Evolutionary conservation across 2,329 filamentous ascomycete genomes (phyloP).

Genomic region (Alternaria sp.): DNA sequence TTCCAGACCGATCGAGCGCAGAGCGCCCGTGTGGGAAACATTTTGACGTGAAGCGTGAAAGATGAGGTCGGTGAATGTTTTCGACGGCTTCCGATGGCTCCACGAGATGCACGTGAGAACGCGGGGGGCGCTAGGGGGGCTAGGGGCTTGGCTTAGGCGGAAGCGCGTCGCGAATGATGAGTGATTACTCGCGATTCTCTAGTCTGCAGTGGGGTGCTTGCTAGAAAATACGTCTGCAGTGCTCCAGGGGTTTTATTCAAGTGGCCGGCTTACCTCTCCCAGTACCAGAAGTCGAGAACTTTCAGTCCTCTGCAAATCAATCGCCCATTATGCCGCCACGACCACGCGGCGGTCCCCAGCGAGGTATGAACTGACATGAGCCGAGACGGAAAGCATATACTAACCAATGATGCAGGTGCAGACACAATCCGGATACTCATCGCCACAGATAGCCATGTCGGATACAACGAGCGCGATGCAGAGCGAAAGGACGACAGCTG

Average conservation of each 20-base stretch:
- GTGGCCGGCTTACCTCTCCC: neutral
- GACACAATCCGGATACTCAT: conserved; percentile 95
- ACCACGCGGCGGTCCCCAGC: conserved; percentile 38
- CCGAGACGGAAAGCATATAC: neutral
- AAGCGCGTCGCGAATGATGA: conserved; percentile 40
- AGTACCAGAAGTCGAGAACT: neutral
- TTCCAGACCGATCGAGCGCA: conserved; percentile 85
- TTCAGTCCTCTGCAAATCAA: neutral
- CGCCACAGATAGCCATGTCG: conserved; percentile 97
- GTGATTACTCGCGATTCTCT: conserved; percentile 7
- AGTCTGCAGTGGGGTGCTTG: conserved; percentile 3
- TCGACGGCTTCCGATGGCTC: conserved; percentile 27
- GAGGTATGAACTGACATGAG: conserved; percentile 34
- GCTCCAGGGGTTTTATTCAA: neutral
- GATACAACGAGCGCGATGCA: conserved; percentile 90
- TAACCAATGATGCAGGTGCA: conserved; percentile 56
- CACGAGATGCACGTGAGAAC: conserved; percentile 39
- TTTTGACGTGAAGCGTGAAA: conserved; percentile 53
- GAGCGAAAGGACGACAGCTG: conserved; percentile 97
- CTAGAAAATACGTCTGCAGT: neutral
- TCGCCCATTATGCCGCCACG: conserved; percentile 37
- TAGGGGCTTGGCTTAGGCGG: conserved; percentile 40
- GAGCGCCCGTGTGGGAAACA: conserved; percentile 72
- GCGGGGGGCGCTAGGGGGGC: conserved; percentile 31
- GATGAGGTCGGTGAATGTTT: conserved; percentile 40